phyloP scores from a whole-genome alignment of 1,284 basidiomycete species.

The Sporisorium scitamineum region DNA sequence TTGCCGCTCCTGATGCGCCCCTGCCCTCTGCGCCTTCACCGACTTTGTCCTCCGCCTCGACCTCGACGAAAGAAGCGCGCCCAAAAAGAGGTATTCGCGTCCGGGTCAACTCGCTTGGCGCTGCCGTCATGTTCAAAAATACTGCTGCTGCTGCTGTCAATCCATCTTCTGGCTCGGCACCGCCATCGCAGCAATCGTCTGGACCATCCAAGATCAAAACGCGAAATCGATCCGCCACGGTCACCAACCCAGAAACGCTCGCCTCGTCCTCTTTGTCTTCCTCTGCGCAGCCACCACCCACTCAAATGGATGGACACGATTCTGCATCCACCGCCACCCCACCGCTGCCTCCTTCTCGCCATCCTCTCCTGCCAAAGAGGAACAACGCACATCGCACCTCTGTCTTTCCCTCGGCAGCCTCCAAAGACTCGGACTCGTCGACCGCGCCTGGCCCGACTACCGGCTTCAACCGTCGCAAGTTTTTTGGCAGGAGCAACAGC shows the following conservation, averaged over 20 bases:
- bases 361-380: not conserved
- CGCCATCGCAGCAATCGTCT: not conserved
- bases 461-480: constrained; percentile 44
- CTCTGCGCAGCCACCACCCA: not conserved
- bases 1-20: constrained; percentile 14
- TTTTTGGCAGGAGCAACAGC: constrained; percentile 51
- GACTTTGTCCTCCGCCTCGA: not conserved
- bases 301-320: not conserved
- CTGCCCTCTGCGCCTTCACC: not conserved
- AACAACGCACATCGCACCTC: not conserved
- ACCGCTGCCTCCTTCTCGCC: constrained; percentile 4
- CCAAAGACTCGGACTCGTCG: not conserved
- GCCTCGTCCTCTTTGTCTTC: not conserved
- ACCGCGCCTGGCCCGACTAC: not conserved
- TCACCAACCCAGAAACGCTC: not conserved
- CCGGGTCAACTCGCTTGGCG: constrained; percentile 36
- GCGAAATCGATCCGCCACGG: constrained; percentile 27
- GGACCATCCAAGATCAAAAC: constrained; percentile 7
- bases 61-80: constrained; percentile 6
- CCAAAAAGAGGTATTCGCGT: constrained; percentile 30
- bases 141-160: constrained; percentile 2
- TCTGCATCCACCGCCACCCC: constrained; percentile 6
- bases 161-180: not conserved
- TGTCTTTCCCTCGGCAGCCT: not conserved
- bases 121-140: constrained; percentile 32